These are phyloP conservation scores for Oxytropis ochrocephala DNA, from an alignment of 306 rosid genomes.

Conservation along the genomic window DNA sequence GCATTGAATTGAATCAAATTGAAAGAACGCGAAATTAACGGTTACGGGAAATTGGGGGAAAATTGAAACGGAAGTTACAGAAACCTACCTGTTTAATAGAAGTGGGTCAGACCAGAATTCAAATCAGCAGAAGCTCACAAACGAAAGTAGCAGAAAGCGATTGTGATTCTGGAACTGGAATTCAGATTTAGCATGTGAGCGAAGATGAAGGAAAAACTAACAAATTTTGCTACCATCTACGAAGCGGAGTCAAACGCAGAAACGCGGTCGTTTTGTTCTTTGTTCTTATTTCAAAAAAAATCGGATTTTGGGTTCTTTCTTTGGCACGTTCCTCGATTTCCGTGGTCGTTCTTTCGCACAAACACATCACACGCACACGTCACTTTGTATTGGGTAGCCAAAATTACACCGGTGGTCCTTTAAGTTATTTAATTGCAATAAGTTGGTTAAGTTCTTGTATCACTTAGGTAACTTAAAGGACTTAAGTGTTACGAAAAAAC, in stretches of 20 bases:
- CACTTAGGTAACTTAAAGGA: no score
- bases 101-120: neutral
- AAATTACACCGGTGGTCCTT: no score
- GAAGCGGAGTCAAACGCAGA: neutral
- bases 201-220: neutral
- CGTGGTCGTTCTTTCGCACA: no score
- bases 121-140: neutral
- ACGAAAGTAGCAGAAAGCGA: neutral
- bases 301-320: no score
- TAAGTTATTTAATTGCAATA: no score
- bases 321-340: no score
- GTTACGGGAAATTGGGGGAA: neutral
- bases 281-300: no score
- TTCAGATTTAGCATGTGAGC: neutral
- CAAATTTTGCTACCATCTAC: neutral
- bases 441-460: no score
- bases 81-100: constrained; percentile 20
- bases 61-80: neutral
- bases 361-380: no score
- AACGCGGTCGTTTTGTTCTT: neutral
- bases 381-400: no score
- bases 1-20: neutral
- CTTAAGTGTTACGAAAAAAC: no score
- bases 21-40: neutral
- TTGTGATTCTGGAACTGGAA: neutral